Evolutionary conservation across 768 basidiomycete species (phyloP).

Genomic region (Dictyophora rubrovolvata): DNA sequence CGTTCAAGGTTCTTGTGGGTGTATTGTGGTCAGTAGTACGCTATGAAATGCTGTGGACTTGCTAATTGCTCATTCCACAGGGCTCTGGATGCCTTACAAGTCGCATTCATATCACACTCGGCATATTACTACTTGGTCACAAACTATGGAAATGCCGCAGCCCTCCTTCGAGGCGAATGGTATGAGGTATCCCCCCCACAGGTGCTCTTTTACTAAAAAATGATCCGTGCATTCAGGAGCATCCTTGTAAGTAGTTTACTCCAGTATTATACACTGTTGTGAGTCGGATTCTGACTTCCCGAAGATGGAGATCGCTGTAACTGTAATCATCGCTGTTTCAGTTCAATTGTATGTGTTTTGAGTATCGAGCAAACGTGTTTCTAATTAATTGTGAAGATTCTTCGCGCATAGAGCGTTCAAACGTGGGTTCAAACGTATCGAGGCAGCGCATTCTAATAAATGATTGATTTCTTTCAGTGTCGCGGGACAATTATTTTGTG

Average conservation of each 20-base stretch:
- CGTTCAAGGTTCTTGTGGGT: conserved; percentile 1
- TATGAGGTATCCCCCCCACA: not conserved
- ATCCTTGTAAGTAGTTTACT: not conserved
- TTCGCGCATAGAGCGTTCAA: conserved; percentile 3
- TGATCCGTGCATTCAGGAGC: not conserved
- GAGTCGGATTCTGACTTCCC: not conserved
- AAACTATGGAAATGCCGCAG: conserved; percentile 2
- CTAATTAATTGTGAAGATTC: not conserved
- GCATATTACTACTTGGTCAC: not conserved
- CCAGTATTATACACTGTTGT: not conserved
- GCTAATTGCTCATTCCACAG: not conserved
- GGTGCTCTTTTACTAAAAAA: not conserved
- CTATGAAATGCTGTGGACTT: not conserved
- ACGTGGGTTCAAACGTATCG: not conserved
- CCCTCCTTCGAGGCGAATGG: conserved; percentile 5
- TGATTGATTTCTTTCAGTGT: not conserved
- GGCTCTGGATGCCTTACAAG: not conserved
- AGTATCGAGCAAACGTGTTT: not conserved
- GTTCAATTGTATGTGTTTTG: not conserved
- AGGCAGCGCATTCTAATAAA: not conserved
- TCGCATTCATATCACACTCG: conserved; percentile 1
- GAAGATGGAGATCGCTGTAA: not conserved
- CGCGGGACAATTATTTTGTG: not conserved
- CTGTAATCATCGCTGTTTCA: not conserved
- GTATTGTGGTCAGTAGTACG: not conserved